Percentiles rank a stretch among this genome's conserved stretches.
phyloP scores from a whole-genome alignment of 139 green algal species.

The Haematococcus lacustris region DNA sequence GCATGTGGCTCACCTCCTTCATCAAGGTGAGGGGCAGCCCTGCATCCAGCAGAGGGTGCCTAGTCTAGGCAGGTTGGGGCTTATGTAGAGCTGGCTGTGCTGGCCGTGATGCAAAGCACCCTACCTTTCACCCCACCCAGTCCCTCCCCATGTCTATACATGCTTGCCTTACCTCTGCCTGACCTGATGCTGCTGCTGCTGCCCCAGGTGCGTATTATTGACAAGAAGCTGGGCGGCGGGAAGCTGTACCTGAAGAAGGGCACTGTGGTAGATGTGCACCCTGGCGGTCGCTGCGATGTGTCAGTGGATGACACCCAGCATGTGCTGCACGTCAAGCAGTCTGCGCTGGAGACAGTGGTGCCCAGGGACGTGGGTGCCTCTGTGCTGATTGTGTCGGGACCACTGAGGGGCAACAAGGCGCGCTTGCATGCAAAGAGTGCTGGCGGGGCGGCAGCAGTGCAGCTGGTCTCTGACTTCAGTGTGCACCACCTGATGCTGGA shows the following conservation, averaged over 20 bases:
- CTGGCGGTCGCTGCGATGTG: constrained; percentile 51
- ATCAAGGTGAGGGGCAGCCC: constrained; percentile 54
- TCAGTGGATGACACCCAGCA: constrained; percentile 36
- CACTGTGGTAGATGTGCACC: constrained; percentile 58
- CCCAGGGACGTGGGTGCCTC: constrained; percentile 47
- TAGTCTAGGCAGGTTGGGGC: too few relatives aligned
- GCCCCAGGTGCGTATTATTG: constrained; percentile 55
- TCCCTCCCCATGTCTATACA: too few relatives aligned
- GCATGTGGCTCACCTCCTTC: constrained; percentile 45
- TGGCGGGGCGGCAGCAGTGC: constrained; percentile 47
- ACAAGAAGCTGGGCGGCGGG: constrained; percentile 53
- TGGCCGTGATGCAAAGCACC: too few relatives aligned
- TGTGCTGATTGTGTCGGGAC: constrained; percentile 59
- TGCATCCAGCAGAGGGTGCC: too few relatives aligned
- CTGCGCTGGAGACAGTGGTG: constrained; percentile 70
- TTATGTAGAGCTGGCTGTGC: too few relatives aligned
- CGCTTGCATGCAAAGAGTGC: constrained; percentile 31
- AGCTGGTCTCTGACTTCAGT: constrained; percentile 52
- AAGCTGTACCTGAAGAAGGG: constrained; percentile 74
- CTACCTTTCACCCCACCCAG: too few relatives aligned
- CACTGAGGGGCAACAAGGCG: constrained; percentile 40
- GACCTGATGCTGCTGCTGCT: too few relatives aligned
- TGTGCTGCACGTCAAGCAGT: constrained; percentile 36
- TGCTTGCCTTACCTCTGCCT: too few relatives aligned
- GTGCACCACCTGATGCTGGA: constrained; percentile 64